phyloP scores from a whole-genome alignment of 257 asterid species.

The Apocynum venetum region DNA sequence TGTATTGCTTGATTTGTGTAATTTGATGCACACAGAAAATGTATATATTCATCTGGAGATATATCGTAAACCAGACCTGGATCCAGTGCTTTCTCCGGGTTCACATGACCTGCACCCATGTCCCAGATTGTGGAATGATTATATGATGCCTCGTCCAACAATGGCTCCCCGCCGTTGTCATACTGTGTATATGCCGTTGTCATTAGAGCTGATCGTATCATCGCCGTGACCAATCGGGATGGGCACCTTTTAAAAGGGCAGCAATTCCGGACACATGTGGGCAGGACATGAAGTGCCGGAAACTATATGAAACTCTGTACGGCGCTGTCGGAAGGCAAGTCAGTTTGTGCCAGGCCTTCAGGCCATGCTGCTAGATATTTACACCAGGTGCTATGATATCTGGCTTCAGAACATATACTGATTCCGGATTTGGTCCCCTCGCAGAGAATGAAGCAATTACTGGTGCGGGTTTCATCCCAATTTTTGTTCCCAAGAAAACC shows the following conservation, averaged over 20 bases:
- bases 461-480: conserved; percentile 75
- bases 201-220: conserved; percentile 83
- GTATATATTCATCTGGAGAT: conserved; percentile 37
- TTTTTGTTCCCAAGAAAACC: conserved; percentile 54
- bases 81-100: conserved; percentile 63
- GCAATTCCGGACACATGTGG: no score
- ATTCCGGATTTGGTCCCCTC: conserved; percentile 62
- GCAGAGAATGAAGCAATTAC: conserved; percentile 83
- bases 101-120: conserved; percentile 76
- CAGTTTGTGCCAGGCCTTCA: no score
- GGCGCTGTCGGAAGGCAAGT: no score
- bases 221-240: conserved; percentile 25
- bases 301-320: no score
- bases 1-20: conserved; percentile 37
- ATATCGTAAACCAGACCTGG: conserved; percentile 80
- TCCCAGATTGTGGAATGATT: conserved; percentile 48
- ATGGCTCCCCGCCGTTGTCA: conserved; percentile 36
- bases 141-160: conserved; percentile 53
- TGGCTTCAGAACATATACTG: conserved; percentile 6
- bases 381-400: no score
- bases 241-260: no score
- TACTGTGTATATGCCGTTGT: conserved; percentile 56
- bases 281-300: no score
- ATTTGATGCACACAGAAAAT: conserved; percentile 66
- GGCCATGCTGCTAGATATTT: no score